A percentile compares a stretch with the other conserved stretches of the same genome.
These are phyloP conservation scores for Fraxinus albicans DNA, from an alignment of 305 asterid species.

Conservation along the genomic window DNA sequence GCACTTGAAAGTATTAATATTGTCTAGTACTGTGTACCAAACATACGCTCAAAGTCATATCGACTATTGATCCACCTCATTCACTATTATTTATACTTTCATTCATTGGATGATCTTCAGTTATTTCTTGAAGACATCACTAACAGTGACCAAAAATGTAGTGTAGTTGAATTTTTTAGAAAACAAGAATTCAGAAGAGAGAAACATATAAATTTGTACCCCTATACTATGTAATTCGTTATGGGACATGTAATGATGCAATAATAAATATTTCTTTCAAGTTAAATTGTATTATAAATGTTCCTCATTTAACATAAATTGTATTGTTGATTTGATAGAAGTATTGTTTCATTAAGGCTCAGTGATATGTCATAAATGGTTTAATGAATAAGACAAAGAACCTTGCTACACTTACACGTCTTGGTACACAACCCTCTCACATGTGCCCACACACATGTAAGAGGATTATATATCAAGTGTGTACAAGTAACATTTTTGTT, in stretches of 20 bases:
- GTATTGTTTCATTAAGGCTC: no score
- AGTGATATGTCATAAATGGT: no score
- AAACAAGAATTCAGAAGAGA: not conserved
- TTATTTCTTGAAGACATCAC: constrained; percentile 39
- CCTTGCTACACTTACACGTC: no score
- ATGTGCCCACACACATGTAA: no score
- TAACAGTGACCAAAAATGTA: constrained; percentile 16
- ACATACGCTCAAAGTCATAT: not conserved
- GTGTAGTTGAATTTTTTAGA: not conserved
- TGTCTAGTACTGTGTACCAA: not conserved
- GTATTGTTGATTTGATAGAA: not conserved
- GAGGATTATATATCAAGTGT: no score
- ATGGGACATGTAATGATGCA: not conserved
- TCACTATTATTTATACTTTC: not conserved
- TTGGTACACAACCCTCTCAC: no score
- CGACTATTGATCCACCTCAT: not conserved
- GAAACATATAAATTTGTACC: not conserved
- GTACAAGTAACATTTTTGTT: no score
- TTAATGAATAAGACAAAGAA: no score
- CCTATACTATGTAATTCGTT: not conserved
- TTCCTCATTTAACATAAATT: not conserved
- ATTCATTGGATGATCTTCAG: constrained; percentile 42
- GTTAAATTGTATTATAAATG: not conserved
- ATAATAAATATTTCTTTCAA: not conserved
- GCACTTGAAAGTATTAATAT: not conserved